These are phyloP conservation scores for Corylus avellana DNA, from an alignment of 306 rosid species.

Conservation along the genomic window DNA sequence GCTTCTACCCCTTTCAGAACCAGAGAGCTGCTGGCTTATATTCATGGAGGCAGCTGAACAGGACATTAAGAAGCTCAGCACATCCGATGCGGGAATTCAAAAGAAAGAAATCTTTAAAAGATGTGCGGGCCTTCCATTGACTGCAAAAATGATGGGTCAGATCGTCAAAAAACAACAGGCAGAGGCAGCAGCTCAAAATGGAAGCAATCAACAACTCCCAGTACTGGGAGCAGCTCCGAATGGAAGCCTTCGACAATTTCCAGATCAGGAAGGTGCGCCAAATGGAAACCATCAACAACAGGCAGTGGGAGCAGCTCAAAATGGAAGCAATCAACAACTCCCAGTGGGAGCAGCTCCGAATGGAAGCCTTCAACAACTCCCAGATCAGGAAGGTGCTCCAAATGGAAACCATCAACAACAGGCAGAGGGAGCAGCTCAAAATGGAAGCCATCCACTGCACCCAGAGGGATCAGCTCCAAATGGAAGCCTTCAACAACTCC, in stretches of 20 bases:
- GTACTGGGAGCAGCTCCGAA: neutral
- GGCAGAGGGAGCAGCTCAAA: neutral
- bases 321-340: neutral
- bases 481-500: neutral
- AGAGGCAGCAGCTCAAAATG: neutral
- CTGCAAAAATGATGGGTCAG: conserved; percentile 22
- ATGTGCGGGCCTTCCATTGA: conserved; percentile 24
- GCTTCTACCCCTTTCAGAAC: conserved; percentile 13
- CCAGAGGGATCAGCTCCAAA: too few species aligned
- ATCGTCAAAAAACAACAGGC: neutral
- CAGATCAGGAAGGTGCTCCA: neutral
- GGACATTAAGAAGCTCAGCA: too few species aligned
- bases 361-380: too few species aligned
- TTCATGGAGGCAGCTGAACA: conserved; percentile 3
- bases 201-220: neutral
- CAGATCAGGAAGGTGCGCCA: too few species aligned
- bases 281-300: too few species aligned
- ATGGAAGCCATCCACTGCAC: neutral
- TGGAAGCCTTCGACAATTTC: neutral
- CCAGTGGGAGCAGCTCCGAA: too few species aligned
- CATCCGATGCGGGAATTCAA: neutral
- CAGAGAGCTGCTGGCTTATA: conserved; percentile 19
- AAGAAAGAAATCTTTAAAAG: neutral
- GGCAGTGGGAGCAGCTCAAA: neutral
- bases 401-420: neutral